Conservation (phyloP, 2,329 filamentous ascomycete species). For the Exophiala alcalophila region DNA sequence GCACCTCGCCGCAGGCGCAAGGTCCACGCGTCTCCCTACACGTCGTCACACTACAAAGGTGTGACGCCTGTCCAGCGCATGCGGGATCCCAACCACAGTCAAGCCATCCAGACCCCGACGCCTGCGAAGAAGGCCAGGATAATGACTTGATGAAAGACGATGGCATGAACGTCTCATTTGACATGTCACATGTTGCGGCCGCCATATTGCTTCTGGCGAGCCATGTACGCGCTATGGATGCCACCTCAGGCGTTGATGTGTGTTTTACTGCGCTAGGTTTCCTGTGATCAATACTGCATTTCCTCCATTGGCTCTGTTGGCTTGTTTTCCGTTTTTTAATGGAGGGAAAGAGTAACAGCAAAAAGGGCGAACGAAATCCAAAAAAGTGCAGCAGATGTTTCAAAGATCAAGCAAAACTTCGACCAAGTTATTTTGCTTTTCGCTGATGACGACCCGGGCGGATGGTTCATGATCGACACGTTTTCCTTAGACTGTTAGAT, state of each 20-base stretch:
- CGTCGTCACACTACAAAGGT: conserved; percentile 30
- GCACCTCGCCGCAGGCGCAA: conserved; percentile 23
- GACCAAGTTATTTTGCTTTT: too few species aligned
- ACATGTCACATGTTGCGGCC: conserved; percentile 14
- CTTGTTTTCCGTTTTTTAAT: too few species aligned
- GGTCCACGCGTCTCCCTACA: conserved; percentile 29
- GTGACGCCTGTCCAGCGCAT: conserved; percentile 32
- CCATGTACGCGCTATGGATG: conserved; percentile 20
- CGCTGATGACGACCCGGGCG: too few species aligned
- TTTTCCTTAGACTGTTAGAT: too few species aligned
- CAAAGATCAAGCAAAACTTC: too few species aligned
- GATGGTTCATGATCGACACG: too few species aligned
- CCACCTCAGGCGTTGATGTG: conserved; percentile 16
- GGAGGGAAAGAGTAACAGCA: too few species aligned
- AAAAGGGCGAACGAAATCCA: too few species aligned
- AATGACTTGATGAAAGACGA: conserved; percentile 27
- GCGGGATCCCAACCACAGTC: conserved; percentile 24
- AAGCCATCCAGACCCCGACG: conserved; percentile 24
- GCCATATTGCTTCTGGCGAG: conserved; percentile 7
- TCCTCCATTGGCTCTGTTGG: too few species aligned
- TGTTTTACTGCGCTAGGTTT: too few species aligned
- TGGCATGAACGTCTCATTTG: conserved; percentile 17
- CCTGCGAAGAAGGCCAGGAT: conserved; percentile 25
- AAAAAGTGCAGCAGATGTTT: too few species aligned
- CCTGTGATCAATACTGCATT: too few species aligned